Conservation (phyloP, 345 rosid genomes). For the Syzygium aromaticum region DNA sequence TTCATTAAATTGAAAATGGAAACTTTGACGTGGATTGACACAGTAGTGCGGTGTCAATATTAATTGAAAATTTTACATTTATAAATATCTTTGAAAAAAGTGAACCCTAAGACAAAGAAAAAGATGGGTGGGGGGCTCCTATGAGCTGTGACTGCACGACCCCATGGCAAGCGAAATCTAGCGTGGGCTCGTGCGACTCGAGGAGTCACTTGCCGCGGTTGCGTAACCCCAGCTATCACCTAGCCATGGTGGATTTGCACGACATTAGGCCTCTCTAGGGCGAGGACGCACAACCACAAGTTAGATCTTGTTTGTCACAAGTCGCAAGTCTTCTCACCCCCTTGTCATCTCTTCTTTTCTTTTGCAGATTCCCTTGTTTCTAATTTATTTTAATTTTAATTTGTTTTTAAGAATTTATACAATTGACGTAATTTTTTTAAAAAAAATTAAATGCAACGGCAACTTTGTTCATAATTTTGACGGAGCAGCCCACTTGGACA, state of each 20-base stretch:
- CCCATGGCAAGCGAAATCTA: neutral
- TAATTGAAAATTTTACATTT: neutral
- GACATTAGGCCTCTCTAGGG: neutral
- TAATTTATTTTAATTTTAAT: neutral
- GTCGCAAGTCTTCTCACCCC: neutral
- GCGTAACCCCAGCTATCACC: neutral
- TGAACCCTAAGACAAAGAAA: neutral
- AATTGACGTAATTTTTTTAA: neutral
- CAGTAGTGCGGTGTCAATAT: neutral
- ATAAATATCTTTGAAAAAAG: neutral
- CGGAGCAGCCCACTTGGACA: neutral
- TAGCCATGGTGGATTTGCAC: neutral
- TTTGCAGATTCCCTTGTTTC: neutral
- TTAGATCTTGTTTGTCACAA: neutral
- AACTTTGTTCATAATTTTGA: neutral
- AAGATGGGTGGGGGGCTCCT: neutral
- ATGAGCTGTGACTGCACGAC: neutral
- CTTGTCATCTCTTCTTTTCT: neutral
- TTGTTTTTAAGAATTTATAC: neutral
- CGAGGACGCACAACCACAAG: neutral
- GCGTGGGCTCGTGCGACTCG: neutral
- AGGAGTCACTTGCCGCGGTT: neutral
- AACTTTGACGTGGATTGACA: too few relatives aligned
- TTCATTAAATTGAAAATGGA: neutral
- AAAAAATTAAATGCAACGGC: neutral